Percentiles rank a stretch among this genome's conserved stretches.
Conservation (phyloP, 2,329 filamentous ascomycete species). For the Aspergillus transmontanensis region DNA sequence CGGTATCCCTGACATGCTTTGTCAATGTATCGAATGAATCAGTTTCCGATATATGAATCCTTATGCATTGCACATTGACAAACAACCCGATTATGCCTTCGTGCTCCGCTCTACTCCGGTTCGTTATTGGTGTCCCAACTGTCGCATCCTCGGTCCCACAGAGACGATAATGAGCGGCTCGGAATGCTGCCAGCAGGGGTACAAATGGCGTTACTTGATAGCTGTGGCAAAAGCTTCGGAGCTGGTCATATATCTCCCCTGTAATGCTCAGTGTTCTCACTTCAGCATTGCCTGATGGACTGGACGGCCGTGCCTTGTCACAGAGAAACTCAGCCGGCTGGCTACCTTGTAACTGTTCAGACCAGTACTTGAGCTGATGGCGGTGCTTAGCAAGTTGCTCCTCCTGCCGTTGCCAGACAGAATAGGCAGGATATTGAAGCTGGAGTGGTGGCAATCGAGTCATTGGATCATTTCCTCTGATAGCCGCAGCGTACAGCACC, state of each 20-base stretch:
- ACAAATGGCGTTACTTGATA: too few relatives aligned
- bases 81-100: constrained; percentile 10
- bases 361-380: constrained; percentile 11
- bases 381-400: neutral
- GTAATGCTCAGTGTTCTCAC: too few relatives aligned
- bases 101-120: constrained; percentile 3
- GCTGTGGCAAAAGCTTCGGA: too few relatives aligned
- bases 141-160: constrained; percentile 2
- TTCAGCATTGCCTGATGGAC: too few relatives aligned
- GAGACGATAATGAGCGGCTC: constrained; percentile 10
- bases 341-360: constrained; percentile 1
- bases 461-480: too few relatives aligned
- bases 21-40: constrained; percentile 7
- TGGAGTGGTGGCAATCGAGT: too few relatives aligned
- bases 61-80: constrained; percentile 13
- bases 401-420: constrained; percentile 7
- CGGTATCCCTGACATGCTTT: neutral
- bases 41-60: neutral
- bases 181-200: too few relatives aligned
- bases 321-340: constrained; percentile 8
- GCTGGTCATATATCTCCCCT: too few relatives aligned
- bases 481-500: too few relatives aligned
- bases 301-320: too few relatives aligned
- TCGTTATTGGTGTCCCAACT: constrained; percentile 7
- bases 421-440: too few relatives aligned